A percentile compares a stretch with the other conserved stretches of the same genome.
Evolutionary conservation across 768 basidiomycete species (phyloP).

Genomic region (Lactarius akahatsu): DNA sequence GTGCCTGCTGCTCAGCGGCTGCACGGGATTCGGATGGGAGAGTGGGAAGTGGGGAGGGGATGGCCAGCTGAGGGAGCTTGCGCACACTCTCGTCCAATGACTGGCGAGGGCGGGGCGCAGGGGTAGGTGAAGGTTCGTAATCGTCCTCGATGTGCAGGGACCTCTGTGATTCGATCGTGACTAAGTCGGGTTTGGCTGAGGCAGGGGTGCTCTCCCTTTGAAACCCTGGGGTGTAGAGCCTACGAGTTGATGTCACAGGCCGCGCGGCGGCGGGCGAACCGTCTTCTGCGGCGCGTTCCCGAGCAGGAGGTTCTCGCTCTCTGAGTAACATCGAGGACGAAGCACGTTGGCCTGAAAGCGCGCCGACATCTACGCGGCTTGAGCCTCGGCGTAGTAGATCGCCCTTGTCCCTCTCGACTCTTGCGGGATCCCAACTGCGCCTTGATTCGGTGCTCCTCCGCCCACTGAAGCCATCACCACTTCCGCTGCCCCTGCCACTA

Average conservation of each 20-base stretch:
- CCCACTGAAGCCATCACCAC: slow-evolving; percentile 47
- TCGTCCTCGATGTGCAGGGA: slow-evolving; percentile 33
- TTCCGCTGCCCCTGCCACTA: slow-evolving; percentile 43
- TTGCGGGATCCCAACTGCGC: slow-evolving; percentile 45
- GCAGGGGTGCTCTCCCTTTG: slow-evolving; percentile 45
- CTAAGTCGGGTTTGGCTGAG: slow-evolving; percentile 25
- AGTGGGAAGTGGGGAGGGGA: slow-evolving; percentile 58
- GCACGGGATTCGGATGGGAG: slow-evolving; percentile 57
- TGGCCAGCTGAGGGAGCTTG: slow-evolving; percentile 48
- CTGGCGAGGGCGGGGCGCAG: slow-evolving; percentile 38
- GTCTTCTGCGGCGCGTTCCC: slow-evolving; percentile 11
- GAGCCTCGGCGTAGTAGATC: slow-evolving; percentile 35
- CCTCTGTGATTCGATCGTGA: slow-evolving; percentile 35
- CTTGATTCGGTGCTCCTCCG: slow-evolving; percentile 52
- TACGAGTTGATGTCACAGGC: slow-evolving; percentile 39
- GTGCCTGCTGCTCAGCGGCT: slow-evolving; percentile 21
- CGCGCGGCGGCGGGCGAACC: neutral
- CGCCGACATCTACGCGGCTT: slow-evolving; percentile 29
- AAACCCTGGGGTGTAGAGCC: slow-evolving; percentile 58
- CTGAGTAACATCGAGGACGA: slow-evolving; percentile 35
- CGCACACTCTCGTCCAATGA: slow-evolving; percentile 38
- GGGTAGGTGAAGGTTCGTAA: slow-evolving; percentile 50
- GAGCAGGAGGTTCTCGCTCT: slow-evolving; percentile 29
- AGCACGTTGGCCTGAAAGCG: slow-evolving; percentile 27
- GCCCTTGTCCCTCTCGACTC: slow-evolving; percentile 28